phyloP scores from a whole-genome alignment of 208 protist species.

The Angomonas ambiguus region DNA sequence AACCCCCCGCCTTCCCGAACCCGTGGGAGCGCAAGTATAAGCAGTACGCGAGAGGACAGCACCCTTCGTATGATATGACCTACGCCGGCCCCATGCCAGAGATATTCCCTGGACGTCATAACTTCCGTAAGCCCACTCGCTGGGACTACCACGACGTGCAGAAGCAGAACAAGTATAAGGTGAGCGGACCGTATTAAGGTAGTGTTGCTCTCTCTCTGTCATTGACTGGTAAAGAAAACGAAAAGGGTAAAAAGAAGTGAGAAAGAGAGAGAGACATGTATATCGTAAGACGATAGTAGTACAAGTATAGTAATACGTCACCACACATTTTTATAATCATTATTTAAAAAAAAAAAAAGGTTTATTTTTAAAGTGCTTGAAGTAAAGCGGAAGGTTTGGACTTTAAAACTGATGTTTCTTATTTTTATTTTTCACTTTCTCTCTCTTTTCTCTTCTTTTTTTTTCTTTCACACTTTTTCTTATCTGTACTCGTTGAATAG shows the following conservation, averaged over 20 bases:
- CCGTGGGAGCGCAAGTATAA: conserved; percentile 90
- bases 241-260: no score
- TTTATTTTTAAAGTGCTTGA: no score
- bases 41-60: conserved; percentile 87
- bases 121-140: conserved; percentile 86
- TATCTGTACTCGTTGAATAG: neutral
- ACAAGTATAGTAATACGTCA: no score
- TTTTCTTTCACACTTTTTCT: conserved; percentile 7
- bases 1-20: conserved; percentile 75
- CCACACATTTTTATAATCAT: no score
- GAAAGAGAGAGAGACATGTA: no score
- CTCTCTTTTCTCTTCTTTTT: neutral
- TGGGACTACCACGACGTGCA: conserved; percentile 91
- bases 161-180: conserved; percentile 84
- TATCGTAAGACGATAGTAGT: no score
- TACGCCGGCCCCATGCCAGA: conserved; percentile 89
- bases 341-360: no score
- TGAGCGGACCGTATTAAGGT: conserved; percentile 78
- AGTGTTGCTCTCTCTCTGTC: no score
- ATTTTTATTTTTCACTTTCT: no score
- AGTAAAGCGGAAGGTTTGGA: no score
- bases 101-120: conserved; percentile 83
- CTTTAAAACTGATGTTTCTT: no score
- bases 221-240: no score
- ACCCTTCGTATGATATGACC: conserved; percentile 89